A percentile compares a stretch with the other conserved stretches of the same genome.
These are phyloP conservation scores for Thelephora aurantiotincta DNA, from an alignment of 768 basidiomycete species.

Conservation along the genomic window DNA sequence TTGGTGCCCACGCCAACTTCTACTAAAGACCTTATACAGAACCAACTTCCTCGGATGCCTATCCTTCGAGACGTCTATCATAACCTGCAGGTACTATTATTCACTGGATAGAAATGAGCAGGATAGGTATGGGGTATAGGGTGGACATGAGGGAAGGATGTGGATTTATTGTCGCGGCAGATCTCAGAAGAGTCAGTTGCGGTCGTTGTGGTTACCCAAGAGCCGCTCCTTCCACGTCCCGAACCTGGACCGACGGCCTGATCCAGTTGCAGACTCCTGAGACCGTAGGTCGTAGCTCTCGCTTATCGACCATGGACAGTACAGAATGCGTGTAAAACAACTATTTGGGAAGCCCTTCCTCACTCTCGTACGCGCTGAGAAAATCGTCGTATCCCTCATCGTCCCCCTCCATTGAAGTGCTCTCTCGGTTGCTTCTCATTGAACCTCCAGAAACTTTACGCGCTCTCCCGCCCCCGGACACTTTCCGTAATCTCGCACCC, in stretches of 20 bases:
- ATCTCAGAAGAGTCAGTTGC: not conserved
- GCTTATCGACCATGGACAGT: no score
- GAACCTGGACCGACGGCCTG: no score
- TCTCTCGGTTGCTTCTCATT: constrained; percentile 32
- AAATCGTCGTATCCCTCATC: constrained; percentile 66
- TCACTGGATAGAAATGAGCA: constrained; percentile 7
- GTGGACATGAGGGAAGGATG: no score
- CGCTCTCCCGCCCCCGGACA: constrained; percentile 27
- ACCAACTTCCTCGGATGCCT: constrained; percentile 46
- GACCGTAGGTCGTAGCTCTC: no score
- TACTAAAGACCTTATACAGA: constrained; percentile 24
- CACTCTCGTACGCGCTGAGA: constrained; percentile 72
- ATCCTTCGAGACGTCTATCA: constrained; percentile 46
- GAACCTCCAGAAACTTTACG: constrained; percentile 11
- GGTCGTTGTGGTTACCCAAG: no score
- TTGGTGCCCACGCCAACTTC: not conserved
- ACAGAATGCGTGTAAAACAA: constrained; percentile 1
- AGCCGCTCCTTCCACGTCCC: no score
- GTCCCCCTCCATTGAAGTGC: constrained; percentile 64
- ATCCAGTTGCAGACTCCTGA: no score
- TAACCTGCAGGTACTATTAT: constrained; percentile 37
- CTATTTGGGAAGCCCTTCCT: constrained; percentile 21
- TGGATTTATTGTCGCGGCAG: no score
- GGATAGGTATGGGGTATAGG: not conserved
- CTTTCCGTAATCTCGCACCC: constrained; percentile 26